A percentile compares a stretch with the other conserved stretches of the same genome.
Conservation (phyloP, 2,329 filamentous ascomycete species). For the Colletotrichum spaethianum region DNA sequence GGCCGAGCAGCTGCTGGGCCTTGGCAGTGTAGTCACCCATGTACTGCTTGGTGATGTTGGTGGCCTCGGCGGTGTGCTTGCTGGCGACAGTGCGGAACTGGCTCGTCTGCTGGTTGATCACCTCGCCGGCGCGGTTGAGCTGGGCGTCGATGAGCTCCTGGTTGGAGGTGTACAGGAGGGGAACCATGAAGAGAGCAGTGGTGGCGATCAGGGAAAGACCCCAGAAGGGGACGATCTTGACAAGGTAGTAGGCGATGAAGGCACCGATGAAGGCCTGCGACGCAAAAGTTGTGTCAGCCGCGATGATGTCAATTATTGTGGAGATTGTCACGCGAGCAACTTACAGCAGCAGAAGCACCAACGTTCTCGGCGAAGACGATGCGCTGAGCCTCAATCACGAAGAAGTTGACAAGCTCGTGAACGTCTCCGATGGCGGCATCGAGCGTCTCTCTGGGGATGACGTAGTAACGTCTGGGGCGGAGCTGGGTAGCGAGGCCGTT, state of each 20-base stretch:
- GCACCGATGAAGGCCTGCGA: conserved; percentile 70
- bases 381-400: conserved; percentile 78
- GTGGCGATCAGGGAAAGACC: conserved; percentile 74
- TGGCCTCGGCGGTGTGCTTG: conserved; percentile 75
- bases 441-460: conserved; percentile 73
- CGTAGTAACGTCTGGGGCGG: conserved; percentile 78
- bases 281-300: conserved; percentile 12
- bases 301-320: conserved; percentile 28
- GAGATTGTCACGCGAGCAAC: conserved; percentile 46
- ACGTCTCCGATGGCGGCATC: conserved; percentile 74
- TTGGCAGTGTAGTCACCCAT: conserved; percentile 78
- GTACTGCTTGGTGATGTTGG: conserved; percentile 76
- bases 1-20: conserved; percentile 74
- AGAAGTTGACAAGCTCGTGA: conserved; percentile 80
- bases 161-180: conserved; percentile 77
- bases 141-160: conserved; percentile 78
- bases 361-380: conserved; percentile 79
- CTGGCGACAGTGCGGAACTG: conserved; percentile 74
- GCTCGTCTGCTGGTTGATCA: conserved; percentile 73
- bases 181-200: conserved; percentile 72
- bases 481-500: conserved; percentile 76
- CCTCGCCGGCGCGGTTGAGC: conserved; percentile 68
- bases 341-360: conserved; percentile 70
- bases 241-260: conserved; percentile 77
- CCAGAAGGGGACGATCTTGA: conserved; percentile 81